These are phyloP conservation scores for Curvularia lunata DNA, from an alignment of 2,329 filamentous ascomycete species.

Conservation along the genomic window DNA sequence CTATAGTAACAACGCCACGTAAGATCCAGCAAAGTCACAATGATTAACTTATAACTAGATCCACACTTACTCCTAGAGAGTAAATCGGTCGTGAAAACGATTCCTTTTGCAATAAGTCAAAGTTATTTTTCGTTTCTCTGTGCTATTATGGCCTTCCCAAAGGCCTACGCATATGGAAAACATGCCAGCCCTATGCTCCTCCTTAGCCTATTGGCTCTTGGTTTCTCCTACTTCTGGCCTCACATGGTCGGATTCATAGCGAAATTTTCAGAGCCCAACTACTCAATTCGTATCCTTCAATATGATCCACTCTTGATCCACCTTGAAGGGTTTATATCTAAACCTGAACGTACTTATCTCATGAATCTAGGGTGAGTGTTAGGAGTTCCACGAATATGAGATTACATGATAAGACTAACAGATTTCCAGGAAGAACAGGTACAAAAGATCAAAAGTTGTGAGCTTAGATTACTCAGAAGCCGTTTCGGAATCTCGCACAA, in stretches of 20 bases:
- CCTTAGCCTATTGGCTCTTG: background rate
- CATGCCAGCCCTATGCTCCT: background rate
- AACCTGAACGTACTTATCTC: background rate
- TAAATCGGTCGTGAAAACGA: background rate
- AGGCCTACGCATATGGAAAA: background rate
- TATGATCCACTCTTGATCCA: conserved; percentile 4
- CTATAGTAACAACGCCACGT: background rate
- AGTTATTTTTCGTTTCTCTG: background rate
- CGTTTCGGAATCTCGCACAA: background rate
- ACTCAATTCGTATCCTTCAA: conserved; percentile 27
- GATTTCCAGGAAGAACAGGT: background rate
- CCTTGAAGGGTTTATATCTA: background rate
- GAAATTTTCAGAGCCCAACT: background rate
- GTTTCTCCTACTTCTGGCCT: background rate
- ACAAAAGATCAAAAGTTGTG: background rate
- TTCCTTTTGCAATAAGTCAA: background rate
- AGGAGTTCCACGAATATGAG: too few relatives aligned
- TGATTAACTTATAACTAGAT: background rate
- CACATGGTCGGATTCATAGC: background rate
- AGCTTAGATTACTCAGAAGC: too few relatives aligned
- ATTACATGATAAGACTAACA: background rate
- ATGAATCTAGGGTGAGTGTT: background rate
- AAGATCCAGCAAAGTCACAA: background rate
- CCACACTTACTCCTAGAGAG: background rate
- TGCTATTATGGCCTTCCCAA: background rate